These are phyloP conservation scores for Comarum palustre DNA, from an alignment of 306 rosid genomes.

Conservation along the genomic window DNA sequence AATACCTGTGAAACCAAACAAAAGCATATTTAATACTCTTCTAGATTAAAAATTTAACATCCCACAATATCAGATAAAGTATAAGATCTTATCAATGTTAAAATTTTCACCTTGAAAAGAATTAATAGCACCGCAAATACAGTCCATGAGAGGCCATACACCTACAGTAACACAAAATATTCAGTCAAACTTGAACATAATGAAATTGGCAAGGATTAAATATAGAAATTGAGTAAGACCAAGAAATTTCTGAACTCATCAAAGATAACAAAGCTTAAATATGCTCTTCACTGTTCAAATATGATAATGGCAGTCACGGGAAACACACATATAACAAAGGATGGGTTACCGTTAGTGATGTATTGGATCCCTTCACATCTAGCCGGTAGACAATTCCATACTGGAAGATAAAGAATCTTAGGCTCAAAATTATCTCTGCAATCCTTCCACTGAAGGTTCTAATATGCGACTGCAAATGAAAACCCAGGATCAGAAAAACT, in stretches of 20 bases:
- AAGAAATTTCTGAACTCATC: background rate
- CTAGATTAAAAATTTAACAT: background rate
- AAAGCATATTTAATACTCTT: conserved; percentile 25
- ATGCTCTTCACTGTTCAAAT: background rate
- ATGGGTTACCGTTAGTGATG: conserved; percentile 72
- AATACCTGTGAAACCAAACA: conserved; percentile 57
- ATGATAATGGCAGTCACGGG: background rate
- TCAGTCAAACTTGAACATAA: background rate
- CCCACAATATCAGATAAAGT: background rate
- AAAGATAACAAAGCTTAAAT: background rate
- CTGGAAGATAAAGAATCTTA: conserved; percentile 90
- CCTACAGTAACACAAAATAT: conserved; percentile 36
- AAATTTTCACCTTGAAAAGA: conserved; percentile 75
- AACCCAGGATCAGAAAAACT: background rate
- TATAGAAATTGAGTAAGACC: background rate
- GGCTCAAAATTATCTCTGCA: conserved; percentile 75
- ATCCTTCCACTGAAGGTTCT: conserved; percentile 69
- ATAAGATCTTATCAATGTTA: background rate
- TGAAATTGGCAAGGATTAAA: background rate
- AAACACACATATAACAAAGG: conserved; percentile 4
- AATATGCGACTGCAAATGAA: conserved; percentile 63
- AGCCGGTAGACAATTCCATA: conserved; percentile 92
- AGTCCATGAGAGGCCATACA: conserved; percentile 81
- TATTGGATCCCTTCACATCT: conserved; percentile 47
- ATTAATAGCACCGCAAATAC: conserved; percentile 67